Conservation (phyloP, 495 filamentous ascomycete species). For the Annulohypoxylon maeteangense region DNA sequence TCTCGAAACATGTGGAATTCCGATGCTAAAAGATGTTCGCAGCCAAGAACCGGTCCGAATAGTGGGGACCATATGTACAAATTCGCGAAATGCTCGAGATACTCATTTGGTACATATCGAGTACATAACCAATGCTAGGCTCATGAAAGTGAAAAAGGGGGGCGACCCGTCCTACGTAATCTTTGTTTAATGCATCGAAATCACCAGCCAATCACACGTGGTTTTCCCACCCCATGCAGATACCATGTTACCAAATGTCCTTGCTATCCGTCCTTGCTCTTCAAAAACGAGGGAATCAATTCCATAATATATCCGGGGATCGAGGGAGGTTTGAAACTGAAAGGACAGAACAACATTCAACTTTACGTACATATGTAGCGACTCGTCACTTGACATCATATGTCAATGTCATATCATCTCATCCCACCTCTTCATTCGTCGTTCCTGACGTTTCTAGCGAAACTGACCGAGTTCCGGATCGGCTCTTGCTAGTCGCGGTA, state of each 20-base stretch:
- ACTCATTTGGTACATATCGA: neutral
- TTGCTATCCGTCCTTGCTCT: neutral
- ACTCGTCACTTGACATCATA: neutral
- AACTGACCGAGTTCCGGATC: slow-evolving; percentile 27
- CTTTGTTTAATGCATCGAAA: slow-evolving; percentile 1
- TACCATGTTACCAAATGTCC: neutral
- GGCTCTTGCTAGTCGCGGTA: slow-evolving; percentile 30
- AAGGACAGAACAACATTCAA: slow-evolving; percentile 8
- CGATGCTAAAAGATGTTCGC: slow-evolving; percentile 17
- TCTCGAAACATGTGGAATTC: slow-evolving; percentile 33
- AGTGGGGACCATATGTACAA: neutral
- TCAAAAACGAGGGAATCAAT: slow-evolving; percentile 1
- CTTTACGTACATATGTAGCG: slow-evolving; percentile 20
- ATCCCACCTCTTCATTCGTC: neutral
- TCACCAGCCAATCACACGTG: neutral
- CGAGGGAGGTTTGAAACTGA: slow-evolving; percentile 15
- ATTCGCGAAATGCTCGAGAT: neutral
- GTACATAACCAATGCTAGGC: slow-evolving; percentile 20
- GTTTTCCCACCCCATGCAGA: neutral
- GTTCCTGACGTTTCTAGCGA: neutral
- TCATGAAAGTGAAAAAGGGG: slow-evolving; percentile 26
- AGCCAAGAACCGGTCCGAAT: slow-evolving; percentile 39
- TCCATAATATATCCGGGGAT: neutral
- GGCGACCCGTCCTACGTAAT: slow-evolving; percentile 33
- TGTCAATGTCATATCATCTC: neutral